Base-by-base conservation (phyloP, 208 protist species). In the Strigomonas oncopelti region DNA sequence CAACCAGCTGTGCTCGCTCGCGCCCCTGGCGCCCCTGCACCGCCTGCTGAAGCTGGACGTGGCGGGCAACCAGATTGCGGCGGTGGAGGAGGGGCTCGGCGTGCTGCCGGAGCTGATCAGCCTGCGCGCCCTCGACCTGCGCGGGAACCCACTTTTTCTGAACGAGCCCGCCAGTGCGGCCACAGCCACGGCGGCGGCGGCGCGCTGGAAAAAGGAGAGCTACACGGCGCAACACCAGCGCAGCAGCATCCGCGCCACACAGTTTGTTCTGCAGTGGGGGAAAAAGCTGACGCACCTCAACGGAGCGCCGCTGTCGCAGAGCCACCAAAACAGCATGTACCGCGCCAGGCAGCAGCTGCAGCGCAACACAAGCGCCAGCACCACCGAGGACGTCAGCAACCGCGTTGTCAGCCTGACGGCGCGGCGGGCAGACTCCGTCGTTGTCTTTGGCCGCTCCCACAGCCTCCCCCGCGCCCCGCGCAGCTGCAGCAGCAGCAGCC, bases 261-360 rank as follows among this genome's bases (percentile, higher is more conserved):
- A 38, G 56, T 61, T 42, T 18, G 29, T 32, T 18, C 27, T 61
- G 7, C 7, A 29, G 14, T 5, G 29, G 5, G 8, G 56, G 7
- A 32, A 8, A 8, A 22, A 77, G 31, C 70, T 94, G 22, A 68
- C 80, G n/a, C 67, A 60, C 34, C 67, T 94, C 34, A 81, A 94
- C 63, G 82, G 84, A 4, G 36, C 56, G 28, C 59, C 88, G 22
- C 82, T 92, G 14, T 88, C 88, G n/a, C 88, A 94, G 71, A 79
- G 77, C 0, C 56, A 69, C 24, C 75, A 71, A 54, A 88, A 94
- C 57, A 67, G 67, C 54, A 79, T 81, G 55, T 69, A 73, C 57
- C 82, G 83, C 57, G 76, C 74, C 18, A 32, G 62, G 9, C 81
- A 60, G 46, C 48, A 45, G 58, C 45, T 45, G 34, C 14, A 45